Evolutionary conservation across 176 grass and related monocot genomes (phyloP), one percentile per base, ranked within the genome.

Genomic region (Carex myosuroides): DNA sequence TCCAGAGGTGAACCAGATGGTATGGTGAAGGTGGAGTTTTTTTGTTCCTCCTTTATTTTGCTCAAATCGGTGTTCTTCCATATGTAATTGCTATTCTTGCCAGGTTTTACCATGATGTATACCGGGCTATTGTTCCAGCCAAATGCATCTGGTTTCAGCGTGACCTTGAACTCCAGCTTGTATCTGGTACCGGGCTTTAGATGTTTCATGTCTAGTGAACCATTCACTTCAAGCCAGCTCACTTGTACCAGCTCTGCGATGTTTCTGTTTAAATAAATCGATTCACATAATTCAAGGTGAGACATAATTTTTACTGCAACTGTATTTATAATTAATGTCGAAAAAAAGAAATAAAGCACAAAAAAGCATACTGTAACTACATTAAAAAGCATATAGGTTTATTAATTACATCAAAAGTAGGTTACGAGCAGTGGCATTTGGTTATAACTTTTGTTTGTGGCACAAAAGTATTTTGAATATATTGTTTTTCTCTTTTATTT

Each of bases 151-250:
- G 73, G 73, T 29, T 77, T 77, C 50, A 77, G 5, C 0, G 2
- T 18, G 13, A 77, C 50, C 16, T 8, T 54, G 24, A 77, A 77
- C 50, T 77, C 50, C 24, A 77, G 46, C 13, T 56, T 77, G 73
- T 77, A 77, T 18, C 1, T 77, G 6, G 6, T 9, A 56, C 9
- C 0, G 0, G 46, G 5, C 0, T 1, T 0, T 24, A 77, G 13
- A 14, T 7, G 0, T 0, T n/a, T 24, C 73, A 56, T 77, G 0
- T 18, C 73, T 32, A 77, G 0, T 13, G 50, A 56, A 8, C 73
- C 50, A 2, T 56, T 77, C 24, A 77, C 73, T 17, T 77, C 73
- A 29, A 77, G 73, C 73, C 73, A 77, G 50, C 50, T 56, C 21
- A 77, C 73, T 77, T 77, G 73, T 77, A 50, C 24, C 50, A 77